Base-by-base conservation (phyloP, 805 yeast genomes). In the Wickerhamiella shivajii region DNA sequence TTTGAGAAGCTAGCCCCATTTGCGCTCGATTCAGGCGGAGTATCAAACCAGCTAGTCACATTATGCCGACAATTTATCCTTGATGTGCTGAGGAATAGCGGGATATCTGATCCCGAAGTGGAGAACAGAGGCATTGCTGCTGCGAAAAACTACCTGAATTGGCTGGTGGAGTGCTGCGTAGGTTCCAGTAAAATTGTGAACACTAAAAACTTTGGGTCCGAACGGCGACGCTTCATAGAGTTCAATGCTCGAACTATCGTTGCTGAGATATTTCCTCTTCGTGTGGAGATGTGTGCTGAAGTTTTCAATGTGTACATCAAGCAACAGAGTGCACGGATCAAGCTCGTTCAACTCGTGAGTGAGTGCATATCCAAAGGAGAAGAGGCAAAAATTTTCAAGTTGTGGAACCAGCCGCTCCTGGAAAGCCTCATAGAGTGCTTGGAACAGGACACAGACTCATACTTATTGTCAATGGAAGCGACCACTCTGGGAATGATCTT, bases 1-100 rank as follows among this genome's bases (percentile, higher is more conserved):
- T 56, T 69, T 30, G 52, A 56, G 18, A 56, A 64, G 22, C 64
- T 69, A 38, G 44, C 63, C 9, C 55, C 55, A 9, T 67, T 69
- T 1, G 72, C 77, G 0, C 54, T 72, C 3, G 74, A 74, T 43
- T 68, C 77, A 22, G 73, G 76, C 0, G 75, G 78, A 2, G 56
- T 53, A 33, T 62, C 59, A 35, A 43, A 59, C n/a, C 46, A 45
- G 6, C 55, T 66, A 2, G 63, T 57, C 2, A 39, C 41, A 15
- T 45, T 50, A 6, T 36, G 60, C n/a, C 42, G 53, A 10, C 44
- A 48, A 7, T 53, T 60, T 24, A 27, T 60, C 15, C 27, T 40
- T 23, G 29, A 41, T n/a, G 45, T 36, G 13, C 24, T 39, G 28
- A 16, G 28, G 9, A n/a, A 16, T 10, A 22, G 37, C 24, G 8